Base-by-base conservation (phyloP, 371 early-diverging fungal genomes). In the Mortierella sp. region DNA sequence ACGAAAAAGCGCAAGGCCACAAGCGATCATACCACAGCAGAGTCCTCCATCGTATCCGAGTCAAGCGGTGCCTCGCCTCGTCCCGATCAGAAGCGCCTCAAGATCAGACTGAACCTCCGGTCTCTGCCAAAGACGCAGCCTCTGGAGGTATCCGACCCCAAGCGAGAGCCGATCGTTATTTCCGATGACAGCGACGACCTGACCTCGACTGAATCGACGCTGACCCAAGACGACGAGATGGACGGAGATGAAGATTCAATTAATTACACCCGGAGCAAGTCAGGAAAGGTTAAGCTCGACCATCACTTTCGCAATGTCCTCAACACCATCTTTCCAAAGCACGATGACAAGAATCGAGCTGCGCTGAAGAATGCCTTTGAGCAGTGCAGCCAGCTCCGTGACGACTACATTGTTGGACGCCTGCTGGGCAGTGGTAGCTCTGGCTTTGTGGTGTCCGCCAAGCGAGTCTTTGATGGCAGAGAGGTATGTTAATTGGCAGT, bases 391-490 rank as follows among this genome's bases (percentile, higher is more conserved):
- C 69, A 53, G 24, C 77, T 77, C 47, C 75, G 79, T 22, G 70
- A 78, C 40, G 50, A 78, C 45, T 82, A 82, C 22, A 45, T 68
- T 29, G 68, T 78, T 13, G 78, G 71, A 4, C 74, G 73, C 13
- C 72, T 71, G 13, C 64, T 78, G 29, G 83, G 78, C 4, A 82
- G 83, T 44, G 78, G 83, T 3, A 74, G 79, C 48, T 74, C 79
- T 34, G 83, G 79, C 19, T 82, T 82, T 68, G 83, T 78, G 13
- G 14, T 74, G 1, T 74, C 75, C 3, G 78, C 83, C 26, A 74
- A 71, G 58, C 66, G 79, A 13, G 72, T 71, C 13, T 63, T 61
- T 39, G 76, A 83, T 48, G 79, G 79, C 11, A 68, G 71, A 16
- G 73, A 78, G 64, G 77, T 74, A 75, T 19, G 64, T 72, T 16